Evolutionary conservation across 1,284 basidiomycete species (phyloP), one percentile per base, ranked within the genome.

Genomic region (Kalmanozyma brasiliensis): DNA sequence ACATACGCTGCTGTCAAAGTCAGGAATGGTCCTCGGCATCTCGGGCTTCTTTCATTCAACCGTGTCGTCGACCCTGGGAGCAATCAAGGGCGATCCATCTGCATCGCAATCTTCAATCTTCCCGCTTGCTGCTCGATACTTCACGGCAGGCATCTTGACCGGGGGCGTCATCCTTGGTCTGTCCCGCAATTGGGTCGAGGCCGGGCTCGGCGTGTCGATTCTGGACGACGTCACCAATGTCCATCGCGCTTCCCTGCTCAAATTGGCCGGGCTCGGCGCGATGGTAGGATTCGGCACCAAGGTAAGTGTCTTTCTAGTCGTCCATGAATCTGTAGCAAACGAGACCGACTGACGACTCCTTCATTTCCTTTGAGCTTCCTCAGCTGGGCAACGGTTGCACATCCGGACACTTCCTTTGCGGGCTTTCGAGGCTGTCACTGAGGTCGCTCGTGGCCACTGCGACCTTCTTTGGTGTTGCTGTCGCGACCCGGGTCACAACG

Each of bases 361-460:
- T 49, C 5, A 29, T 10, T 33, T 17, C 19, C 33, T 14, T 20
- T 1, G 8, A n/a, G 3, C n/a, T 14, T 22, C 8, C 11, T 13
- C 55, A 80, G 77, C 64, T 81, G 26, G 80, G 76, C 8, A 60
- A 58, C 10, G 81, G 77, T 9, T 82, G 78, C 59, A 81, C 78
- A 14, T 73, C 66, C 9, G 78, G 78, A 4, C 80, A 82, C 52
- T 80, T 81, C 51, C 74, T 82, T 10, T 74, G 79, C 24, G 80
- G 80, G 1, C 59, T 82, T 33, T 75, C 77, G 5, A 72, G 79
- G 20, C 37, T 79, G 19, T 77, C 75, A n/a, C 24, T 60, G 6
- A 65, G 81, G 13, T 77, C 78, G 10, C 19, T 82, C 20, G 66
- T 63, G 4, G 78, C 79, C 22, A 77, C 77, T 26, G 55, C 66